These are phyloP conservation scores for Pythium chondricola DNA, from an alignment of 352 stramenopile genomes.

Conservation along the genomic window DNA sequence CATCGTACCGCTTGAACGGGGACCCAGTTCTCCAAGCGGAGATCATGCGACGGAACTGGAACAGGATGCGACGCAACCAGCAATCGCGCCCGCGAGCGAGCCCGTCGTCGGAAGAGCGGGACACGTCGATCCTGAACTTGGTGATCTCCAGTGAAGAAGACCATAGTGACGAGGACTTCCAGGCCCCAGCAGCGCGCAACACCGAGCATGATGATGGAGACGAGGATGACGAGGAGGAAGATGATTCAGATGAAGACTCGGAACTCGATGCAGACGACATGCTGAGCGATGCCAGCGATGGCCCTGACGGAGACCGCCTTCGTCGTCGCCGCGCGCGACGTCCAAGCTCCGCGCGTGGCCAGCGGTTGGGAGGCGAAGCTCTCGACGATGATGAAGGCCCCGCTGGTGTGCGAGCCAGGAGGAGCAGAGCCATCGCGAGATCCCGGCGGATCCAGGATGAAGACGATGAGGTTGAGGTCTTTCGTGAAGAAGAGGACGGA, in stretches of 20 bases:
- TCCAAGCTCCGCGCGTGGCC: slow-evolving; percentile 5
- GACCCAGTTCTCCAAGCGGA: slow-evolving; percentile 68
- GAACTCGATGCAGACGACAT: slow-evolving; percentile 26
- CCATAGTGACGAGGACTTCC: slow-evolving; percentile 80
- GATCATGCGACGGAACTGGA: slow-evolving; percentile 35
- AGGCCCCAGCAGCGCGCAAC: slow-evolving; percentile 14
- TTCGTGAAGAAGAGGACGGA: slow-evolving; percentile 36
- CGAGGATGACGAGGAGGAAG: slow-evolving; percentile 14
- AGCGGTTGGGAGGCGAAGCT: slow-evolving; percentile 14
- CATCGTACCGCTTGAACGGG: slow-evolving; percentile 61
- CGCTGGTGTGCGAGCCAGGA: slow-evolving; percentile 3
- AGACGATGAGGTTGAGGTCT: slow-evolving; percentile 48
- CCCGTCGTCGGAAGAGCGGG: slow-evolving; percentile 59
- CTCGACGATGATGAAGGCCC: slow-evolving; percentile 41
- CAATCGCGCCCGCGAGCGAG: slow-evolving; percentile 25
- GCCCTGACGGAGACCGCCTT: slow-evolving; percentile 12
- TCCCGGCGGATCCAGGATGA: slow-evolving; percentile 29
- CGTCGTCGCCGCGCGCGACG: slow-evolving; percentile 20
- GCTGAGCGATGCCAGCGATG: slow-evolving; percentile 15
- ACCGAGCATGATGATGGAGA: slow-evolving; percentile 8
- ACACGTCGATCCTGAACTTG: slow-evolving; percentile 77
- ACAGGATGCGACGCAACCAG: slow-evolving; percentile 18
- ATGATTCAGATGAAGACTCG: slow-evolving; percentile 9
- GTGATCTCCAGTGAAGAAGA: slow-evolving; percentile 87
- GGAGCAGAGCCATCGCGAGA: slow-evolving; percentile 11